Evolutionary conservation across 345 rosid genomes (phyloP), one percentile per base, ranked within the genome.

Genomic region (Erysimum cheiranthoides): DNA sequence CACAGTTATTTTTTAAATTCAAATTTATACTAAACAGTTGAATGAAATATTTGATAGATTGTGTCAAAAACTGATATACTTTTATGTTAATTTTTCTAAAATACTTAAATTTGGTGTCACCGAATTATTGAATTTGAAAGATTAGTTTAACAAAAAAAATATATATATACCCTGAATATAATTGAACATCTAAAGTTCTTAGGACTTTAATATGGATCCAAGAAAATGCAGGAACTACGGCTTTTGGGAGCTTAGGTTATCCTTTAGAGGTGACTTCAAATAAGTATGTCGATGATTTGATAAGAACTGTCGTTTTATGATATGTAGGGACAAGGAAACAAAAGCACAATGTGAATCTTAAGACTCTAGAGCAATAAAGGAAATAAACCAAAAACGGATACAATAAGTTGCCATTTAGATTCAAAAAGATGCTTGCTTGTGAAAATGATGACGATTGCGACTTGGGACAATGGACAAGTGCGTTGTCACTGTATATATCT

Each of bases 271-370:
- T 68, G 56, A 38, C 50, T 52, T 27, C 36, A 52, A 14, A 52
- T 38, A 27, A 68, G 61, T 28, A 31, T 38, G 73, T 27, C 6
- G 62, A 68, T 68, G 17, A 27, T 68, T 68, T 35, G 58, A 50
- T 66, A 68, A 39, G 50, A 68, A 10, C 5, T 39, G 61, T 53
- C 61, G 51, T 60, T 39, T 53, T 53, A 53, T 68, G 35, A 53
- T 39, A 53, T 10, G 51, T 27, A 53, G 62, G 73, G 72, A 52
- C 61, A 27, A 43, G 31, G 45, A 47, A 32, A 66, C 57, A 66
- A 66, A 47, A 52, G 16, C 51, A 28, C 51, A 38, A 53, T 53
- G 51, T 39, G 72, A 52, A 52, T 14, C 50, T 52, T 68, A 68
- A 27, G 72, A 68, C n/a, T 27, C 25, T 8, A 8, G 1, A 17